A percentile compares a stretch with the other conserved stretches of the same genome.
These are phyloP conservation scores for Sporothrix humicola DNA, from an alignment of 2,329 filamentous ascomycete species.

Conservation along the genomic window DNA sequence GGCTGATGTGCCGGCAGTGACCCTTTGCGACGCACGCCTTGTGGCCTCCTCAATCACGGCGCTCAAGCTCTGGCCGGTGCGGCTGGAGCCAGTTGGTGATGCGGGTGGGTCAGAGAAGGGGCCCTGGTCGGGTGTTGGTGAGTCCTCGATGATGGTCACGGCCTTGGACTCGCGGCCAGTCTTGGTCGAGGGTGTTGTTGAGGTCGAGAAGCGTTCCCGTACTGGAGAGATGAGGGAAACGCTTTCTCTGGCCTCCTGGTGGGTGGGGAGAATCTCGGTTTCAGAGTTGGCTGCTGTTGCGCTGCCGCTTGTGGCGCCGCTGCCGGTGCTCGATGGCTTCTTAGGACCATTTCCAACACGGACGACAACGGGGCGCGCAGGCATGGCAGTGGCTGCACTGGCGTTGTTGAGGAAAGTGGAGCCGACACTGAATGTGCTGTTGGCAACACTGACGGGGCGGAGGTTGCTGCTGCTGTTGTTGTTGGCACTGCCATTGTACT, in stretches of 20 bases:
- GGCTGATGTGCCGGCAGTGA: constrained; percentile 42
- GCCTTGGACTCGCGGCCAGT: constrained; percentile 50
- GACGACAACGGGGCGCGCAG: constrained; percentile 64
- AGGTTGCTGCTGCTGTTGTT: constrained; percentile 35
- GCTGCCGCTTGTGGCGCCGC: neutral
- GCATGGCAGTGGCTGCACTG: constrained; percentile 61
- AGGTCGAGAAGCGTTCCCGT: constrained; percentile 33
- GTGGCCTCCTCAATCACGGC: constrained; percentile 62
- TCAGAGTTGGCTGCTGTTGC: constrained; percentile 15
- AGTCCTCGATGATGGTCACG: constrained; percentile 58
- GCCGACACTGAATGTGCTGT: constrained; percentile 68
- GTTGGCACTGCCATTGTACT: constrained; percentile 51
- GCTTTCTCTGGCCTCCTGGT: constrained; percentile 12
- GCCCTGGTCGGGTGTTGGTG: constrained; percentile 58
- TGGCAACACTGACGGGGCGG: constrained; percentile 58
- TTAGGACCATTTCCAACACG: constrained; percentile 60
- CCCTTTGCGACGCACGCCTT: constrained; percentile 48
- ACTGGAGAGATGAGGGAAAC: constrained; percentile 30
- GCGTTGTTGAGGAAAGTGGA: constrained; percentile 72
- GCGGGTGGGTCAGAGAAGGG: constrained; percentile 63
- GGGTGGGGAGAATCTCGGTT: neutral
- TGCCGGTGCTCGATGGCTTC: constrained; percentile 45
- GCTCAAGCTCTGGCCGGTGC: constrained; percentile 56
- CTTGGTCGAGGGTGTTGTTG: neutral
- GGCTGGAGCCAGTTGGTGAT: constrained; percentile 40